These are phyloP conservation scores for Hericium coralloides DNA, from an alignment of 768 basidiomycete species.

Conservation along the genomic window DNA sequence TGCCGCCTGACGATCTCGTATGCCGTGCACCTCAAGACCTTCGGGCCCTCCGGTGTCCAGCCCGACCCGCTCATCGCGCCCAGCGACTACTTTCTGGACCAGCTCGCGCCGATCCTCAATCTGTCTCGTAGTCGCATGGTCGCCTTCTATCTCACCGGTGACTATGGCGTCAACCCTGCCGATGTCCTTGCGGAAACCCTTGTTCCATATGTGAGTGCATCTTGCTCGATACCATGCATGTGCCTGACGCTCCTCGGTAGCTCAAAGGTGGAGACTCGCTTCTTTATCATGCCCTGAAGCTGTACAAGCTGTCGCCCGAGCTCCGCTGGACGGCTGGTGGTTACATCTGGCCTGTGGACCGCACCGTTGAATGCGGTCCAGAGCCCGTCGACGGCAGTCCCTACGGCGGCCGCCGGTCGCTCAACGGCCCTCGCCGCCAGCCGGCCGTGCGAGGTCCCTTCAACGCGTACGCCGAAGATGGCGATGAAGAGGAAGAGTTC, in stretches of 20 bases:
- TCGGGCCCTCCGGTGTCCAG: slow-evolving; percentile 41
- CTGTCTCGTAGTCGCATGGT: slow-evolving; percentile 61
- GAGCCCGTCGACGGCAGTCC: slow-evolving; percentile 31
- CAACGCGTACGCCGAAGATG: slow-evolving; percentile 34
- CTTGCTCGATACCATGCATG: not conserved
- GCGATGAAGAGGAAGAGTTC: slow-evolving; percentile 23
- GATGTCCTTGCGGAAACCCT: slow-evolving; percentile 61
- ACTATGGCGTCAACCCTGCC: slow-evolving; percentile 64
- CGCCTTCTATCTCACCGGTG: slow-evolving; percentile 61
- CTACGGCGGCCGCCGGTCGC: slow-evolving; percentile 16
- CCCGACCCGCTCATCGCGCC: slow-evolving; percentile 63
- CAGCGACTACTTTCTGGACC: slow-evolving; percentile 65
- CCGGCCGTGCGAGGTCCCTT: slow-evolving; percentile 38
- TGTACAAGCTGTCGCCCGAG: slow-evolving; percentile 66
- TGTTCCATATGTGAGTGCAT: slow-evolving; percentile 52
- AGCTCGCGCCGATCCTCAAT: slow-evolving; percentile 64
- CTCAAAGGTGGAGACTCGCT: slow-evolving; percentile 71
- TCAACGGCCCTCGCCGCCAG: slow-evolving; percentile 11
- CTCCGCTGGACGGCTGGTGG: slow-evolving; percentile 79
- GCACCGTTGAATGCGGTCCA: slow-evolving; percentile 49
- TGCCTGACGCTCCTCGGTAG: slow-evolving; percentile 26
- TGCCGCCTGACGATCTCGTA: slow-evolving; percentile 65
- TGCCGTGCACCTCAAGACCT: slow-evolving; percentile 59
- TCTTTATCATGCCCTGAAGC: slow-evolving; percentile 67
- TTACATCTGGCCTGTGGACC: slow-evolving; percentile 72